Percentiles rank a stretch among this genome's conserved stretches.
These are phyloP conservation scores for Neurospora sp. DNA, from an alignment of 495 filamentous ascomycete genomes.

Conservation along the genomic window DNA sequence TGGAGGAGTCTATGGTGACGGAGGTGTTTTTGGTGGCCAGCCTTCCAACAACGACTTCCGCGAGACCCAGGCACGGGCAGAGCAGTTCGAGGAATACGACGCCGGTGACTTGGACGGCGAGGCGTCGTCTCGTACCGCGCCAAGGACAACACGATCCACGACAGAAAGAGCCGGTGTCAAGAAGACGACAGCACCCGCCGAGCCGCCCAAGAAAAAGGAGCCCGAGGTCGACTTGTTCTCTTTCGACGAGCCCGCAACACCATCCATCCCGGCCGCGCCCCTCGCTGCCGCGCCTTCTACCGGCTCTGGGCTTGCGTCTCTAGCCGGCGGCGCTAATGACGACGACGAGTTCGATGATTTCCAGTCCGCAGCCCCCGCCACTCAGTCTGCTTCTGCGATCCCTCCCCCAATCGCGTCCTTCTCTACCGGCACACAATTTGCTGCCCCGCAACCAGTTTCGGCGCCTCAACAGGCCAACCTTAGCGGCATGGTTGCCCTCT, in stretches of 20 bases:
- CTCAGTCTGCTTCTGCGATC: constrained; percentile 24
- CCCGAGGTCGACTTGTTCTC: constrained; percentile 82
- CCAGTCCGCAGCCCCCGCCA: constrained; percentile 72
- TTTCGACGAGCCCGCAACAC: constrained; percentile 58
- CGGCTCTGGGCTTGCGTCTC: constrained; percentile 44
- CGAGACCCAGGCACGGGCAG: constrained; percentile 44
- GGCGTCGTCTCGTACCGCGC: constrained; percentile 26
- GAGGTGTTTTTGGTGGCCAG: constrained; percentile 72
- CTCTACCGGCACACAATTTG: constrained; percentile 61
- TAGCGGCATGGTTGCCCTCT: constrained; percentile 67
- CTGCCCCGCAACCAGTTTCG: constrained; percentile 72
- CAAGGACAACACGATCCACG: constrained; percentile 31
- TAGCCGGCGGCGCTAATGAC: constrained; percentile 40
- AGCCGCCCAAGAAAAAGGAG: constrained; percentile 66
- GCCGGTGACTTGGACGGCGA: constrained; percentile 64
- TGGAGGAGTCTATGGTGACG: constrained; percentile 86
- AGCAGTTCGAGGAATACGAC: constrained; percentile 93
- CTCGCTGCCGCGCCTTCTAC: constrained; percentile 35
- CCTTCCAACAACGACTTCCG: constrained; percentile 46
- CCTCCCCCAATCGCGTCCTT: constrained; percentile 49
- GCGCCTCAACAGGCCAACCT: constrained; percentile 70
- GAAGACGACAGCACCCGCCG: constrained; percentile 34
- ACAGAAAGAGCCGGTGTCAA: constrained; percentile 31
- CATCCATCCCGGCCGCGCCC: constrained; percentile 36
- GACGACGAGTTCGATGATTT: constrained; percentile 99